Conservation (phyloP, 768 basidiomycete genomes). For the Termitomyces sp. region DNA sequence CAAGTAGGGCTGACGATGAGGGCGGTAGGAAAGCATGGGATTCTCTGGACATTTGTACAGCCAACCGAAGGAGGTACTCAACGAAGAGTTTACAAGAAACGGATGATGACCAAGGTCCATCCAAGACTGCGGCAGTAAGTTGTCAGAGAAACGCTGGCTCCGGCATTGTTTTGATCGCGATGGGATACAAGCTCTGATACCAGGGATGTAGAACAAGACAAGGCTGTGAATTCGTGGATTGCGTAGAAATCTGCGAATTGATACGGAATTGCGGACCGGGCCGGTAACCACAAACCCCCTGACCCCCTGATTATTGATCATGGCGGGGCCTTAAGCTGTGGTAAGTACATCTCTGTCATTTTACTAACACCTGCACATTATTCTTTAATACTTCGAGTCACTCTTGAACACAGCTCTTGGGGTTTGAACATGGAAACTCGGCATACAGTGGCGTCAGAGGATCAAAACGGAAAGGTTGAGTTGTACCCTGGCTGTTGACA, state of each 20-base stretch:
- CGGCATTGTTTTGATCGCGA: background rate
- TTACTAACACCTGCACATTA: too few species aligned
- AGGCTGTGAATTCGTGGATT: background rate
- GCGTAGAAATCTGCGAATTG: background rate
- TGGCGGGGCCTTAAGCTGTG: background rate
- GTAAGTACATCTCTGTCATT: background rate
- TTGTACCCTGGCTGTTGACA: background rate
- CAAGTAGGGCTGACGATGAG: background rate
- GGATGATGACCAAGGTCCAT: background rate
- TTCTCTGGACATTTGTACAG: background rate
- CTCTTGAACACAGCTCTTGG: background rate
- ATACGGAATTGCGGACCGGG: background rate
- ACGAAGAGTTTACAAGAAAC: background rate
- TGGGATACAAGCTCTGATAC: background rate
- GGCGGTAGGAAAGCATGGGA: background rate
- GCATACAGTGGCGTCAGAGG: too few species aligned
- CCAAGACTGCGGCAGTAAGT: background rate
- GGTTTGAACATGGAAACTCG: too few species aligned
- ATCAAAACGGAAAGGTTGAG: background rate
- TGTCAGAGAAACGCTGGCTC: background rate
- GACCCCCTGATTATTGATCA: too few species aligned
- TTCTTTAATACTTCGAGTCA: too few species aligned
- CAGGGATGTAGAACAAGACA: background rate
- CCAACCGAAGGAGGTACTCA: background rate
- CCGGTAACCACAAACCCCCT: background rate